phyloP scores from a whole-genome alignment of 257 asterid species.

The Coffea canephora region DNA sequence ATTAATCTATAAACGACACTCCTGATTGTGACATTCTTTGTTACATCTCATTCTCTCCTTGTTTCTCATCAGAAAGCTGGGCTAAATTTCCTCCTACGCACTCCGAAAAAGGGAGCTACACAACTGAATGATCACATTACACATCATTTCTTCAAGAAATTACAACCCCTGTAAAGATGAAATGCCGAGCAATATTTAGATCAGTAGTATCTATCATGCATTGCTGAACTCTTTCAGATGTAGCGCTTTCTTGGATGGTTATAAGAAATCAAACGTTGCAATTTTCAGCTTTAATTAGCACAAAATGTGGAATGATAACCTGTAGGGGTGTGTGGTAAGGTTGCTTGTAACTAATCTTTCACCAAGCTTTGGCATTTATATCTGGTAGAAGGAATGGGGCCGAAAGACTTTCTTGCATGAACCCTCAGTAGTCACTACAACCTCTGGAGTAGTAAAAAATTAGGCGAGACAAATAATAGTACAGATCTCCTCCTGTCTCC shows the following conservation, averaged over 20 bases:
- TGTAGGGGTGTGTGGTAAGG: background rate
- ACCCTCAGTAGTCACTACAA: background rate
- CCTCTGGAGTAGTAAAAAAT: background rate
- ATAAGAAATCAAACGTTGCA: too few species aligned
- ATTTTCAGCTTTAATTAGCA: too few species aligned
- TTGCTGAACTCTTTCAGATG: too few species aligned
- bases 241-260: too few species aligned
- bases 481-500: background rate
- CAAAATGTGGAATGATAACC: too few species aligned
- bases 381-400: background rate
- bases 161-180: too few species aligned
- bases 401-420: background rate
- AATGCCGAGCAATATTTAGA: too few species aligned
- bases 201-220: too few species aligned
- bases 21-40: conserved; percentile 1
- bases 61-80: background rate
- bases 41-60: conserved; percentile 3
- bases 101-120: too few species aligned
- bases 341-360: background rate
- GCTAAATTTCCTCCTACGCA: background rate
- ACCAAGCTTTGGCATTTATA: too few species aligned
- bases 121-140: too few species aligned
- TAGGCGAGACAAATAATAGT: background rate
- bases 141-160: too few species aligned
- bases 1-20: conserved; percentile 5